phyloP scores from a whole-genome alignment of 2,329 filamentous ascomycete genomes.

The Torrubiella hemipterigena region DNA sequence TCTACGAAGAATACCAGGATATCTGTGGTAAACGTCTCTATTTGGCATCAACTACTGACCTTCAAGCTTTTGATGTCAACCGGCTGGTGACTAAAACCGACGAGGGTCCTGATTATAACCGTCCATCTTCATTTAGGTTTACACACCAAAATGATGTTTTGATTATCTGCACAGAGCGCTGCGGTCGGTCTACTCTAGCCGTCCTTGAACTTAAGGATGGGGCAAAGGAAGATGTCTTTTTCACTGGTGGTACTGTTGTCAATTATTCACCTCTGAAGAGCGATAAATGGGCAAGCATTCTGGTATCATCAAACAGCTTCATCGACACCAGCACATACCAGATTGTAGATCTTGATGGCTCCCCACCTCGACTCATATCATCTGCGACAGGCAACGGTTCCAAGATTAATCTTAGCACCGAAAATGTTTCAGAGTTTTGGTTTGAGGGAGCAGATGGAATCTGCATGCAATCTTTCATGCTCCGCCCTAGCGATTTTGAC shows the following conservation, averaged over 20 bases:
- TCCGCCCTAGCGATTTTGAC: conserved; percentile 25
- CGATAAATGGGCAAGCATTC: conserved; percentile 15
- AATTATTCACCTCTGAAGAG: conserved; percentile 15
- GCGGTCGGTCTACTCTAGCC: conserved; percentile 20
- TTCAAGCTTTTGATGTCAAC: conserved; percentile 16
- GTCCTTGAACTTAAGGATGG: conserved; percentile 18
- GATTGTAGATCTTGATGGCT: conserved; percentile 14
- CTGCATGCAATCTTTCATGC: conserved; percentile 24
- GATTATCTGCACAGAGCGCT: conserved; percentile 19
- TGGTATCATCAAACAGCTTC: conserved; percentile 24
- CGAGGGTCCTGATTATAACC: conserved; percentile 14
- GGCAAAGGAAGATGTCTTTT: conserved; percentile 13
- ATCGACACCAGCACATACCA: conserved; percentile 25
- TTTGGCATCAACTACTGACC: conserved; percentile 16
- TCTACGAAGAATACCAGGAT: conserved; percentile 14
- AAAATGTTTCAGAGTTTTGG: conserved; percentile 28
- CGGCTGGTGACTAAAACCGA: conserved; percentile 10
- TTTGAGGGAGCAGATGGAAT: conserved; percentile 23
- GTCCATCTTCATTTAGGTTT: conserved; percentile 22
- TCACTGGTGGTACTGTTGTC: conserved; percentile 14
- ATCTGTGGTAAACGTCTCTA: conserved; percentile 16
- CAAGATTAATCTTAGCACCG: conserved; percentile 19
- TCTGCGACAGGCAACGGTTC: conserved; percentile 17
- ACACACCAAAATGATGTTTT: conserved; percentile 18
- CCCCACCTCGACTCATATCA: conserved; percentile 15